Conservation (phyloP, 1,284 basidiomycete species). For the Erythrobasidium hasegawianum region DNA sequence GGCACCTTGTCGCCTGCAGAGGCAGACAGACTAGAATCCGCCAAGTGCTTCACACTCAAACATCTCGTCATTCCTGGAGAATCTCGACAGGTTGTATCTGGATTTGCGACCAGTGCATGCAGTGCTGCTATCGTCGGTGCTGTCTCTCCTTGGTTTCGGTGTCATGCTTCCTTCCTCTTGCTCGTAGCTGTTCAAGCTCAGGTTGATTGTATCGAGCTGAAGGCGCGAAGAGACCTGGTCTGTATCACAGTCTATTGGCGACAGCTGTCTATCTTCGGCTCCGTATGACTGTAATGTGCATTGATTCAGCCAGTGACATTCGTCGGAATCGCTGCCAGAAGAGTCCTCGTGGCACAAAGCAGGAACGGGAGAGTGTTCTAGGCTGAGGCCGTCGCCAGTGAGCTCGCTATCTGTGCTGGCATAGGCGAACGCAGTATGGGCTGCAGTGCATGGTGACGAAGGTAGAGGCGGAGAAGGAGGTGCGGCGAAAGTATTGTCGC, state of each 20-base stretch:
- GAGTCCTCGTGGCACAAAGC: background rate
- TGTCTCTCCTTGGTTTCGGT: background rate
- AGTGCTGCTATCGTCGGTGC: background rate
- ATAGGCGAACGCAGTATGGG: slow-evolving; percentile 20
- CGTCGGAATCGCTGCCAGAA: slow-evolving; percentile 1
- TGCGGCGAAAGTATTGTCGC: background rate
- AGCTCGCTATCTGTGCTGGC: slow-evolving; percentile 1
- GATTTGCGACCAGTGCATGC: too few species aligned
- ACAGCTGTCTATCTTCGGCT: background rate
- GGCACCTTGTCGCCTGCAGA: too few species aligned
- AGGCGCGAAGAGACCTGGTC: too few species aligned
- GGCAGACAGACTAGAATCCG: too few species aligned
- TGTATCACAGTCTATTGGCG: background rate
- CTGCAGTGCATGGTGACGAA: slow-evolving; percentile 13
- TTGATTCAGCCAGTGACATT: background rate
- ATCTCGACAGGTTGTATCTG: too few species aligned
- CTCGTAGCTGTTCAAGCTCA: slow-evolving; percentile 1
- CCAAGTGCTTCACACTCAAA: too few species aligned
- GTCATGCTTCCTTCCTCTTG: slow-evolving; percentile 1
- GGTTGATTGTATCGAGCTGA: too few species aligned
- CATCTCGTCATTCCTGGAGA: too few species aligned
- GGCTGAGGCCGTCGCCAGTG: background rate
- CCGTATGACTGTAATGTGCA: background rate
- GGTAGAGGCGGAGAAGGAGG: slow-evolving; percentile 18
- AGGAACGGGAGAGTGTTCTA: background rate